Evolutionary conservation across 2,329 filamentous ascomycete species (phyloP).

Genomic region (Claviceps sp.): DNA sequence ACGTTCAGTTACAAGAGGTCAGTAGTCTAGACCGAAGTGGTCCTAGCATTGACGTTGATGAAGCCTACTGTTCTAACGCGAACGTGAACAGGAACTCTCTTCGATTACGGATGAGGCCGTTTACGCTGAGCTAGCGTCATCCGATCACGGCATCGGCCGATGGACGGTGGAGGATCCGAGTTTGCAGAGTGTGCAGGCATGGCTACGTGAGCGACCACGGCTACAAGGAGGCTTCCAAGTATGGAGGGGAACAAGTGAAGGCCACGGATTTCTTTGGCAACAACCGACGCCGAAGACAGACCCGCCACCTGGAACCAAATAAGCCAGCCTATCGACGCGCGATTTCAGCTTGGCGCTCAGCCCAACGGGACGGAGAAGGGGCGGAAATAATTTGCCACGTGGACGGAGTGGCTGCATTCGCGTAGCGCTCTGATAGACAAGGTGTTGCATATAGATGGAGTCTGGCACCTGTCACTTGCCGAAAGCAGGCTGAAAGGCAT

Average conservation of each 20-base stretch:
- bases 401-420: not conserved
- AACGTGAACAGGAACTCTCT: conserved; percentile 36
- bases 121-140: conserved; percentile 39
- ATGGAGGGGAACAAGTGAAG: too few relatives aligned
- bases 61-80: not conserved
- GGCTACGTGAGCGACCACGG: conserved; percentile 31
- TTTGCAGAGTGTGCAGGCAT: conserved; percentile 42
- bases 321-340: too few relatives aligned
- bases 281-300: too few relatives aligned
- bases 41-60: not conserved
- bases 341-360: too few relatives aligned
- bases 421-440: not conserved
- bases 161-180: conserved; percentile 52
- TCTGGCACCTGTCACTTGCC: conserved; percentile 3
- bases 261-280: too few relatives aligned
- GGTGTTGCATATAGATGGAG: conserved; percentile 3
- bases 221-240: not conserved
- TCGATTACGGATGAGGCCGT: conserved; percentile 45
- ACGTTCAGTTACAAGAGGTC: conserved; percentile 44
- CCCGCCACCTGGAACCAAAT: too few relatives aligned
- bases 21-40: conserved; percentile 13
- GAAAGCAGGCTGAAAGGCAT: not conserved
- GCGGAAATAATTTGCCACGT: not conserved
- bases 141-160: conserved; percentile 41
- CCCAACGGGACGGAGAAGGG: not conserved